phyloP scores from a whole-genome alignment of 176 grass and related monocot species.

The maize (Zea mays) region Zm-B73-REFERENCE-NAM-5.0 NC_050096.1:215341001-215341500 shows the following conservation, averaged over 20 bases:
- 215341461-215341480: not conserved
- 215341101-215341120: not conserved
- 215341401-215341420: too few species aligned
- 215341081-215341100: conserved; percentile 23
- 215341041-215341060: not conserved
- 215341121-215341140: conserved; percentile 19
- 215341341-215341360: too few species aligned
- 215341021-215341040: too few species aligned
- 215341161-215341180: too few species aligned
- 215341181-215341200: too few species aligned
- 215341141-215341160: not conserved
- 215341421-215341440: not conserved
- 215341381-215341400: too few species aligned
- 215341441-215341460: not conserved
- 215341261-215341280: not conserved
- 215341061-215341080: not conserved
- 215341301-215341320: too few species aligned
- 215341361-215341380: too few species aligned
- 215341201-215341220: too few species aligned
- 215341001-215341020: too few species aligned
- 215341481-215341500: not conserved
- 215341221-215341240: not conserved
- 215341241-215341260: not conserved
- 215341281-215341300: not conserved
- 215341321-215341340: too few species aligned